These are phyloP conservation scores for Calocera viscosa DNA, from an alignment of 768 basidiomycete genomes.

Conservation along the genomic window DNA sequence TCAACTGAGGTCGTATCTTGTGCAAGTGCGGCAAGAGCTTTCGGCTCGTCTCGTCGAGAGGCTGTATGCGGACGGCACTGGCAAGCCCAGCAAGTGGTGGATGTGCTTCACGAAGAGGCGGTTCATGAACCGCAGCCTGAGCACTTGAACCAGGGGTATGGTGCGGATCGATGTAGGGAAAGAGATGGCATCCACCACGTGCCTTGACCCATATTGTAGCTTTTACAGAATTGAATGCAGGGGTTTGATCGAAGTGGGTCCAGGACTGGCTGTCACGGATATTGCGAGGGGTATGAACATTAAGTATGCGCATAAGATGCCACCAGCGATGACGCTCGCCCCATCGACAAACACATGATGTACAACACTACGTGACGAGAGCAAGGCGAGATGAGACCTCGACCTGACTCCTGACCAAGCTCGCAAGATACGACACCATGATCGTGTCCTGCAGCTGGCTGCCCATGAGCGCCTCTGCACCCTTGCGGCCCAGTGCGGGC, in stretches of 20 bases:
- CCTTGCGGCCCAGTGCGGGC: slow-evolving; percentile 51
- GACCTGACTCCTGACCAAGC: slow-evolving; percentile 83
- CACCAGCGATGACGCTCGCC: not conserved
- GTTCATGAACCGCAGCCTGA: slow-evolving; percentile 86
- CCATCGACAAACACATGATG: not conserved
- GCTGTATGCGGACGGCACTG: slow-evolving; percentile 84
- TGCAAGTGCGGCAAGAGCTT: slow-evolving; percentile 86
- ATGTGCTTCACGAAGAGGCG: slow-evolving; percentile 98
- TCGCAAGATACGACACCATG: slow-evolving; percentile 90
- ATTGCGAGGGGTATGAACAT: slow-evolving; percentile 6
- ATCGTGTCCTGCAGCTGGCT: slow-evolving; percentile 73
- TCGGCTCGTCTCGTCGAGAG: slow-evolving; percentile 74
- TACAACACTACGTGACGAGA: slow-evolving; percentile 36
- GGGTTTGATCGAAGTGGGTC: not conserved
- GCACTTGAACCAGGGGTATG: slow-evolving; percentile 32
- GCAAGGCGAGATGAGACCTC: slow-evolving; percentile 83
- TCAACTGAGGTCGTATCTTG: slow-evolving; percentile 64
- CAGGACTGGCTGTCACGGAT: not conserved
- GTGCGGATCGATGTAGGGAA: not conserved
- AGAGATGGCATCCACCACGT: not conserved
- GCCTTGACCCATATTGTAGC: not conserved
- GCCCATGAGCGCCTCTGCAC: slow-evolving; percentile 44
- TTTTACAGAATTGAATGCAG: not conserved
- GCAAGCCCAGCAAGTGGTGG: slow-evolving; percentile 99
- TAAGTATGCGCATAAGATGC: not conserved